Conservation (phyloP, 441 rosid species). For the Daphne laureola region DNA sequence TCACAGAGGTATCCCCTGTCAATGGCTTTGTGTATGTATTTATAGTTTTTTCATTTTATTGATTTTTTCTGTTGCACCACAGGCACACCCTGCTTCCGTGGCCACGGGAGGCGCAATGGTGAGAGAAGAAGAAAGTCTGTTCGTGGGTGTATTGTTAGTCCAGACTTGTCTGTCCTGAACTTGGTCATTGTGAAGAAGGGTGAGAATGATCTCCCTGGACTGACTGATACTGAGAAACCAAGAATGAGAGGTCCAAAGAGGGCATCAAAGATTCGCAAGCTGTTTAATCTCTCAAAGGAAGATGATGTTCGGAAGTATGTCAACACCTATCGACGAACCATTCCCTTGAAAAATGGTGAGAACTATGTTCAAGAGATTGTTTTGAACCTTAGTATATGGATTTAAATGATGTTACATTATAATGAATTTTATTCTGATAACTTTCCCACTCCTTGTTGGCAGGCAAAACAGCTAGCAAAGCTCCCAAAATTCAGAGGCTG, state of each 20-base stretch:
- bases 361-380: neutral
- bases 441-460: slow-evolving; percentile 3
- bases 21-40: neutral
- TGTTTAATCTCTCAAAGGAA: slow-evolving; percentile 50
- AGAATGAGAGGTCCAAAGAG: slow-evolving; percentile 70
- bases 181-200: slow-evolving; percentile 61
- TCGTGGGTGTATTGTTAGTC: slow-evolving; percentile 67
- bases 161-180: slow-evolving; percentile 52
- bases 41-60: neutral
- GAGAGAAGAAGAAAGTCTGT: slow-evolving; percentile 60
- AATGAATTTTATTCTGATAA: no score
- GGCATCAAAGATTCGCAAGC: slow-evolving; percentile 54
- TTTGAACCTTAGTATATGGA: neutral
- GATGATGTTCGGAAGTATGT: slow-evolving; percentile 64
- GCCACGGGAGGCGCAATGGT: slow-evolving; percentile 54
- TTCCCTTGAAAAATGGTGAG: slow-evolving; percentile 44
- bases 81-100: slow-evolving; percentile 68
- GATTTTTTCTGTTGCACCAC: neutral
- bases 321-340: slow-evolving; percentile 53
- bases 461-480: slow-evolving; percentile 63
- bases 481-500: slow-evolving; percentile 66
- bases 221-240: slow-evolving; percentile 59
- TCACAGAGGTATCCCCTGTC: slow-evolving; percentile 27
- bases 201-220: slow-evolving; percentile 51
- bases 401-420: neutral